phyloP scores from a whole-genome alignment of 2,329 filamentous ascomycete species.

The Penicillium sclerotiorum region DNA sequence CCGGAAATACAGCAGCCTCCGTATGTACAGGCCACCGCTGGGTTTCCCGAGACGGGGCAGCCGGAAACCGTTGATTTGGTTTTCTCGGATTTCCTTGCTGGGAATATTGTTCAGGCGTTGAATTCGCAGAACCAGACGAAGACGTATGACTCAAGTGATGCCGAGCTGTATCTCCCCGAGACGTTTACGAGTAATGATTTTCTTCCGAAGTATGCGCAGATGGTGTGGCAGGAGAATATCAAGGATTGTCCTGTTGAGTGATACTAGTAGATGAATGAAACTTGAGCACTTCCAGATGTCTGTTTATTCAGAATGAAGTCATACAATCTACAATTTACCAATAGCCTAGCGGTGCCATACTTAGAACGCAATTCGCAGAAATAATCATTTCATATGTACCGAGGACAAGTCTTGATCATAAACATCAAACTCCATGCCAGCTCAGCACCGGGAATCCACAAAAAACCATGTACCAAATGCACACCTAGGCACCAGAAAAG shows the following conservation, averaged over 20 bases:
- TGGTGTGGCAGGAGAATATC: constrained; percentile 1
- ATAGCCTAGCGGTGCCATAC: too few relatives aligned
- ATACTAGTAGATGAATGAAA: too few relatives aligned
- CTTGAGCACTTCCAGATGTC: too few relatives aligned
- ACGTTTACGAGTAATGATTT: constrained; percentile 10
- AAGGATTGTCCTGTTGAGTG: background rate
- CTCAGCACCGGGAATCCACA: background rate
- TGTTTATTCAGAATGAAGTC: too few relatives aligned
- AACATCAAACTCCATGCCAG: background rate
- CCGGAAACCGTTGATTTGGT: constrained; percentile 8
- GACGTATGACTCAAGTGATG: constrained; percentile 4
- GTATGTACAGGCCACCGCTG: constrained; percentile 8
- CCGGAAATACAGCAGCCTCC: background rate
- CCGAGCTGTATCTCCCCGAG: constrained; percentile 5
- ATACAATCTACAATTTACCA: too few relatives aligned
- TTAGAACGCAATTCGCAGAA: too few relatives aligned
- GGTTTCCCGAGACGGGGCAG: constrained; percentile 3
- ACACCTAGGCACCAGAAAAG: background rate
- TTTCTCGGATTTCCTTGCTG: constrained; percentile 11
- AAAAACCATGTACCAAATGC: background rate
- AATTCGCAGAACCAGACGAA: constrained; percentile 2
- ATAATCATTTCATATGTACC: background rate
- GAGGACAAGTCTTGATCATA: background rate
- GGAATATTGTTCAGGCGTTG: constrained; percentile 4
- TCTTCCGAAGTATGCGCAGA: constrained; percentile 4